phyloP scores from a whole-genome alignment of 2,329 filamentous ascomycete genomes.

The Paecilomyces sp. region DNA sequence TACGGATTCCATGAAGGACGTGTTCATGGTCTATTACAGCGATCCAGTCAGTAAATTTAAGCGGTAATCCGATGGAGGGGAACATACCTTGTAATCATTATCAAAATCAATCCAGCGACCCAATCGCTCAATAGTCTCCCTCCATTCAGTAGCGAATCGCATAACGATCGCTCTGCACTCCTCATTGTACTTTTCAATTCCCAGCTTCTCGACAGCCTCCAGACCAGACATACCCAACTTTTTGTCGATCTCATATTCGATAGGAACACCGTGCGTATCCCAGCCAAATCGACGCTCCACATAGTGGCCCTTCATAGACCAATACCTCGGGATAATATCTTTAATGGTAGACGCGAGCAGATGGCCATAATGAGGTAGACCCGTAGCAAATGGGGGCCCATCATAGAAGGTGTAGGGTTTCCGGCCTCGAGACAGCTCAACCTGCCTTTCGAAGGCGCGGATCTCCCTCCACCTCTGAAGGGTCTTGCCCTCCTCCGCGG shows the following conservation, averaged over 20 bases:
- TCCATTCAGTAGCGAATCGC: conserved; percentile 82
- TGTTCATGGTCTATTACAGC: conserved; percentile 69
- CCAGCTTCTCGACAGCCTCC: conserved; percentile 78
- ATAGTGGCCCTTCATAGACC: conserved; percentile 93
- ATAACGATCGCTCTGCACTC: conserved; percentile 92
- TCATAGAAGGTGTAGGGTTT: conserved; percentile 93
- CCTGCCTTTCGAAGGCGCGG: conserved; percentile 80
- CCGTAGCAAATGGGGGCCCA: conserved; percentile 72
- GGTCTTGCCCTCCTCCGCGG: conserved; percentile 79
- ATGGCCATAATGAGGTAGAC: conserved; percentile 64
- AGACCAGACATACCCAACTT: conserved; percentile 82
- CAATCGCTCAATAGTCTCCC: conserved; percentile 75
- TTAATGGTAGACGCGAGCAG: conserved; percentile 90
- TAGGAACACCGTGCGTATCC: conserved; percentile 91
- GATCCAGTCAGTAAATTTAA: conserved; percentile 4
- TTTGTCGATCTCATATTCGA: conserved; percentile 97
- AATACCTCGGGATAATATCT: conserved; percentile 92
- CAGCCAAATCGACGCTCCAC: conserved; percentile 90
- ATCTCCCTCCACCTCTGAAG: conserved; percentile 86
- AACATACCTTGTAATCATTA: conserved; percentile 78
- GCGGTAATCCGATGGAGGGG: neutral
- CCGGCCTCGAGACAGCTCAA: conserved; percentile 75
- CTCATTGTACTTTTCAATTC: conserved; percentile 81
- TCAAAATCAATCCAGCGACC: conserved; percentile 98
- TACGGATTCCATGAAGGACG: conserved; percentile 88